Evolutionary conservation across 176 grass and related monocot genomes (phyloP), one percentile per base, ranked within the genome.

Genomic region (Metroxylon sagu): DNA sequence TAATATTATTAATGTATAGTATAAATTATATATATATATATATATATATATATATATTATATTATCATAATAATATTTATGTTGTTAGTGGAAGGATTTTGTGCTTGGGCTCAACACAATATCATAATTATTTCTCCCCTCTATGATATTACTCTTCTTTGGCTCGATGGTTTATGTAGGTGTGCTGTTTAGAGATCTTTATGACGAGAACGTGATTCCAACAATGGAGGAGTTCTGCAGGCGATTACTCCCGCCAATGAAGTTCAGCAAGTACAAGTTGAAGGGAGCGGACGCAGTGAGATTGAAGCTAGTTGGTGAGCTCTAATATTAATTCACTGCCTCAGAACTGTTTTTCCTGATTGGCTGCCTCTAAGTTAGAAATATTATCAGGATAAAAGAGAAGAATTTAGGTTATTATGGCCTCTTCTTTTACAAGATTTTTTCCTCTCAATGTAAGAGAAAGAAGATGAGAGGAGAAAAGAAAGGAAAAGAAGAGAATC

Each of bases 161-260:
- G 3, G 8, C n/a, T 19, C 10, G 21, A 3, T n/a, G 21, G n/a
- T 0, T 55, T n/a, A 3, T 23, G 6, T 62, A 73, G 59, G 50
- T 73, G 30, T 62, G n/a, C n/a, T 63, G 49, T 49, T 73, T 39
- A 48, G 49, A 19, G 58, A 73, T 73, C 70, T 50, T 7, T 35
- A 6, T 6, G 58, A 73, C 12, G 59, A 73, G 39, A 30, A 73
- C 43, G 70, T 63, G 19, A 19, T 73, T 43, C 70, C 48, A 7
- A 52, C 54, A 39, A 59, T 55, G 49, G 59, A 73, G 59, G 70
- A 63, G 49, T 50, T 73, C 17, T 27, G 50, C 15, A 62, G 58
- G 5, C 27, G 50, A 28, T 7, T 72, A 25, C 49, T 28, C 23
- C 49, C 5, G 10, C 48, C 21, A 53, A 21, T 16, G 4, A 53